These are phyloP conservation scores for Protomyces arabidopsidicola DNA, from an alignment of 1,139 yeast species.

Conservation along the genomic window DNA sequence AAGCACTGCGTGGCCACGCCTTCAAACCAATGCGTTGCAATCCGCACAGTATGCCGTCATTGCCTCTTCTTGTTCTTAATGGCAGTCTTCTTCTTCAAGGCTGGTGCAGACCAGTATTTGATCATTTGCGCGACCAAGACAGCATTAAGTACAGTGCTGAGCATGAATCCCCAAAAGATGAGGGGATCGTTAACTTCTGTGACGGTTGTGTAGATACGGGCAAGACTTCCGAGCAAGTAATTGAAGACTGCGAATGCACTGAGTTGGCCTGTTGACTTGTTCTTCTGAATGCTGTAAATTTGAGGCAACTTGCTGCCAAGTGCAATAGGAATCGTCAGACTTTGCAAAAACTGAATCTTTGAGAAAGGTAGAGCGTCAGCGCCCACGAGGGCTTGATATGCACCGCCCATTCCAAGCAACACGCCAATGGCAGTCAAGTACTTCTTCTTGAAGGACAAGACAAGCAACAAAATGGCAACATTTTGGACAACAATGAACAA, in stretches of 20 bases:
- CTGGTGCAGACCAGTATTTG: slow-evolving; percentile 37
- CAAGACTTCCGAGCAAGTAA: slow-evolving; percentile 52
- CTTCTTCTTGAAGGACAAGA: slow-evolving; percentile 36
- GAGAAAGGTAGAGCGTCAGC: slow-evolving; percentile 33
- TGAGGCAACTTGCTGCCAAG: slow-evolving; percentile 56
- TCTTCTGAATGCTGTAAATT: slow-evolving; percentile 47
- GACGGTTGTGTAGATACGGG: slow-evolving; percentile 55
- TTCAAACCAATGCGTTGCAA: too few relatives aligned
- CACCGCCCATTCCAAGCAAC: slow-evolving; percentile 34
- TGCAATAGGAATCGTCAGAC: slow-evolving; percentile 51
- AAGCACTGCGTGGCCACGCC: too few relatives aligned
- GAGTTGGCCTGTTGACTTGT: slow-evolving; percentile 53
- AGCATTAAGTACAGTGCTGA: slow-evolving; percentile 40
- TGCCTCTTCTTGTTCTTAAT: background rate
- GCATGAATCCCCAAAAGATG: slow-evolving; percentile 39
- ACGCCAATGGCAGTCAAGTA: slow-evolving; percentile 32
- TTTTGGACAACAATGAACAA: slow-evolving; percentile 45
- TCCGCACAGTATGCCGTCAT: background rate
- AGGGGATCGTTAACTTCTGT: slow-evolving; percentile 43
- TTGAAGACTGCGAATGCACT: slow-evolving; percentile 54
- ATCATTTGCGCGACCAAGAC: slow-evolving; percentile 41
- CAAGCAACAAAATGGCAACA: slow-evolving; percentile 40
- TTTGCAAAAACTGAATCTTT: slow-evolving; percentile 43
- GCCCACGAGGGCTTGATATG: slow-evolving; percentile 28
- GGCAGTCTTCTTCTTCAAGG: background rate